Conservation (phyloP, 257 asterid species). For the Lantana camara region DNA sequence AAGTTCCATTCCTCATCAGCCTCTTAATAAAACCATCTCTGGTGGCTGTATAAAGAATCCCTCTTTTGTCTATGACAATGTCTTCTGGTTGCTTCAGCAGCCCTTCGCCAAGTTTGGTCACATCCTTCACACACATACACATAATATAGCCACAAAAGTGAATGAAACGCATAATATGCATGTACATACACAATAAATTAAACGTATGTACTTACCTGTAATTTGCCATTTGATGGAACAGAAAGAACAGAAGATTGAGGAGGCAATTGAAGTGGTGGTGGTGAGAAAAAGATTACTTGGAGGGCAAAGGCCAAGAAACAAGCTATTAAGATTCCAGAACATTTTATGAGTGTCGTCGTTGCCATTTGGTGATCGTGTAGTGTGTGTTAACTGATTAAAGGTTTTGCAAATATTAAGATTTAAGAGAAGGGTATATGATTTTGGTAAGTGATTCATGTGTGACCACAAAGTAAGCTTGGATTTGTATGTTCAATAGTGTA, state of each 20-base stretch:
- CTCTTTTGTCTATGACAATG: constrained; percentile 47
- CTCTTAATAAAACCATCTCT: constrained; percentile 71
- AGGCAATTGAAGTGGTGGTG: constrained; percentile 39
- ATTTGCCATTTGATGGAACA: constrained; percentile 44
- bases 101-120: constrained; percentile 69
- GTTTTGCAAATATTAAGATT: too few relatives aligned
- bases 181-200: too few relatives aligned
- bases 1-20: constrained; percentile 54
- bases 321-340: constrained; percentile 33
- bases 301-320: constrained; percentile 41
- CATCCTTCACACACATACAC: constrained; percentile 37
- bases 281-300: constrained; percentile 40
- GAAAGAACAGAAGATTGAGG: constrained; percentile 32
- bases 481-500: too few relatives aligned
- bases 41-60: constrained; percentile 56
- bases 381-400: too few relatives aligned
- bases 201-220: constrained; percentile 55
- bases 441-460: too few relatives aligned
- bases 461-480: too few relatives aligned
- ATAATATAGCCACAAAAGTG: not conserved
- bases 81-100: constrained; percentile 56
- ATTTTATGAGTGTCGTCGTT: constrained; percentile 23
- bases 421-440: too few relatives aligned
- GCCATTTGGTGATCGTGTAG: not conserved
- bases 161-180: not conserved